Evolutionary conservation across 176 grass and related monocot species (phyloP).

Genomic region (Dendrocalamus sinicus): DNA sequence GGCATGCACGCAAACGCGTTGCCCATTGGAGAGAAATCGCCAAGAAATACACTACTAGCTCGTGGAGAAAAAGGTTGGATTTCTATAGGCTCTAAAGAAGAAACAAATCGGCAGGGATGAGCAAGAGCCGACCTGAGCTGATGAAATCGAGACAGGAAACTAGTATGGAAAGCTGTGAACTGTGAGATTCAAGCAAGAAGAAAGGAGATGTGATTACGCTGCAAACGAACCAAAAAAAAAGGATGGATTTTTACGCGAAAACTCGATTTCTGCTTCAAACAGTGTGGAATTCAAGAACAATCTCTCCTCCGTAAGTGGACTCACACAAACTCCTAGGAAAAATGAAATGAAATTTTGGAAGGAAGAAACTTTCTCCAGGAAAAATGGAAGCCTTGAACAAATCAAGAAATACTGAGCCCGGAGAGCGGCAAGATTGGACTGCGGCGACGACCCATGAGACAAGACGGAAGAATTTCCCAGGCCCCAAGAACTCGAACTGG

Average conservation of each 20-base stretch:
- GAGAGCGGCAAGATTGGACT: conserved; percentile 26
- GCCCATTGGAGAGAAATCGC: conserved; percentile 61
- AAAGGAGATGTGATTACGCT: neutral
- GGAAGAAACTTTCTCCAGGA: neutral
- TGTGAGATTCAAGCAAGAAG: conserved; percentile 33
- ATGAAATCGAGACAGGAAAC: conserved; percentile 19
- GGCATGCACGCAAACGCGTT: conserved; percentile 76
- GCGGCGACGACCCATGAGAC: conserved; percentile 19
- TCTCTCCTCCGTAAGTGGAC: neutral
- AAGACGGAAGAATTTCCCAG: neutral
- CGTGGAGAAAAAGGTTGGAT: conserved; percentile 11
- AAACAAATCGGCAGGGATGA: conserved; percentile 34
- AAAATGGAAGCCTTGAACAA: conserved; percentile 8
- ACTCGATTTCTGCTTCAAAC: neutral
- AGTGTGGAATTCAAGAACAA: conserved; percentile 28
- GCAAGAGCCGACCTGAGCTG: conserved; percentile 32
- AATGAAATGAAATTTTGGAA: neutral
- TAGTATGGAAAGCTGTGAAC: conserved; percentile 17
- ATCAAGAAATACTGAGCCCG: conserved; percentile 29
- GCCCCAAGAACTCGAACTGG: neutral
- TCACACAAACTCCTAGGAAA: neutral
- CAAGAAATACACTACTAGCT: neutral
- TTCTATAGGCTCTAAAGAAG: neutral
- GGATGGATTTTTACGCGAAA: neutral
- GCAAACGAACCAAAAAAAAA: neutral